Percentiles rank a stretch among this genome's conserved stretches.
Evolutionary conservation across 2,329 filamentous ascomycete genomes (phyloP).

Genomic region (Penicillium sp.): DNA sequence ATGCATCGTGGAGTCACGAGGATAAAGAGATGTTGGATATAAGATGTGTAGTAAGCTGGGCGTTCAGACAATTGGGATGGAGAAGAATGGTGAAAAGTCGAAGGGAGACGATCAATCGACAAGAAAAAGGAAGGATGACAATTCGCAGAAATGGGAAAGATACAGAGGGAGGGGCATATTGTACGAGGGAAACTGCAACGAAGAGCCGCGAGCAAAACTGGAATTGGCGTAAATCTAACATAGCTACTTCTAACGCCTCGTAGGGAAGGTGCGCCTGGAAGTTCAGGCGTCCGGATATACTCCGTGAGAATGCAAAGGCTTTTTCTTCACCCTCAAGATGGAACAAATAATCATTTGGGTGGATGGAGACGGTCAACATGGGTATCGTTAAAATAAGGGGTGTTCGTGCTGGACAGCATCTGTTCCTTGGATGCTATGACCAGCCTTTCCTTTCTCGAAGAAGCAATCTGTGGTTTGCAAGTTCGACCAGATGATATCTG

Average conservation of each 20-base stretch:
- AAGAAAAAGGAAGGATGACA: background rate
- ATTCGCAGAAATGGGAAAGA: background rate
- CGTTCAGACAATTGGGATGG: background rate
- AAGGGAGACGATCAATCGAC: background rate
- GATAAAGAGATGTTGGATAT: constrained; percentile 16
- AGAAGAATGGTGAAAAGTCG: background rate
- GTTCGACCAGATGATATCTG: background rate
- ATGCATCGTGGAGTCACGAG: constrained; percentile 28
- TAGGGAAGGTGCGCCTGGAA: constrained; percentile 6
- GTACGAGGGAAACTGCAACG: constrained; percentile 5
- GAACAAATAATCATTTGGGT: background rate
- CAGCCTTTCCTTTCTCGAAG: constrained; percentile 13
- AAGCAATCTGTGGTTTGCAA: background rate
- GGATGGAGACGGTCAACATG: constrained; percentile 21
- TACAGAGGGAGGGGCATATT: background rate
- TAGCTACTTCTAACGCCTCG: constrained; percentile 4
- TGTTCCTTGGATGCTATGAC: background rate
- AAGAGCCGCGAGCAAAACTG: constrained; percentile 8
- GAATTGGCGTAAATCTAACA: constrained; percentile 3
- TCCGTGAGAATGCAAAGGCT: constrained; percentile 9
- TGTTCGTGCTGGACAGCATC: constrained; percentile 8
- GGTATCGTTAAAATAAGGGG: constrained; percentile 26
- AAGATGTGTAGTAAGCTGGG: constrained; percentile 31
- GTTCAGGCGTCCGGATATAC: background rate
- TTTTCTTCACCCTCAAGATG: background rate